Evolutionary conservation across 208 protist species (phyloP).

Genomic region (Leishmania turanica): DNA sequence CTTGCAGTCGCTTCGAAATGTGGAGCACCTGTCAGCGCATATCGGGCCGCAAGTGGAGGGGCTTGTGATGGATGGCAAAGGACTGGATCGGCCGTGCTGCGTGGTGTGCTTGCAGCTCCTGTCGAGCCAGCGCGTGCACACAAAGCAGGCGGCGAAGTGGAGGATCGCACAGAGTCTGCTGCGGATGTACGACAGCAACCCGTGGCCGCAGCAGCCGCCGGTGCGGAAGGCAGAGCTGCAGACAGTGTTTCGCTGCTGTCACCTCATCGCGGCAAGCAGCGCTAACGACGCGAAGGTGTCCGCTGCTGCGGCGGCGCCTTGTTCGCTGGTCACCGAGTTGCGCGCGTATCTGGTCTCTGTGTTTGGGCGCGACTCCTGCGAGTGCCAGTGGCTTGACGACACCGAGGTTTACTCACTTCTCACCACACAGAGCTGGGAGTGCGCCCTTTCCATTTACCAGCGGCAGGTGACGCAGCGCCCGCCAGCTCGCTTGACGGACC

Average conservation of each 20-base stretch:
- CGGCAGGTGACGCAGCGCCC: conserved; percentile 40
- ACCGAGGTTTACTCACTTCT: conserved; percentile 70
- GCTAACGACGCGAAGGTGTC: not conserved
- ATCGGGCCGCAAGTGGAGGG: conserved; percentile 49
- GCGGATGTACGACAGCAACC: conserved; percentile 59
- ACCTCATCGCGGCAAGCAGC: conserved; percentile 44
- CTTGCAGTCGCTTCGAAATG: conserved; percentile 71
- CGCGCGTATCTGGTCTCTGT: conserved; percentile 23
- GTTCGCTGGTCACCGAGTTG: conserved; percentile 34
- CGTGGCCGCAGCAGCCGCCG: conserved; percentile 73
- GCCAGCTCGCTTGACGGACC: conserved; percentile 38
- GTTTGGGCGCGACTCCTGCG: conserved; percentile 56
- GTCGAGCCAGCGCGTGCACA: conserved; percentile 36
- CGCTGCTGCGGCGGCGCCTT: not conserved
- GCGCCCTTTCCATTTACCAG: conserved; percentile 49
- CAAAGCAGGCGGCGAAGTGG: conserved; percentile 28
- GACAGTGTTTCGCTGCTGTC: conserved; percentile 79
- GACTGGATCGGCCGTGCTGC: conserved; percentile 62
- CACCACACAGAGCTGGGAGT: conserved; percentile 31
- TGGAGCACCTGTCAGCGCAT: conserved; percentile 28
- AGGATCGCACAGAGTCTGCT: conserved; percentile 40
- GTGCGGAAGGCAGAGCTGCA: conserved; percentile 74
- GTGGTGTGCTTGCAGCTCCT: conserved; percentile 82
- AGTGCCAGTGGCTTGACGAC: conserved; percentile 74
- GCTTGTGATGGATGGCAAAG: conserved; percentile 45